phyloP scores from a whole-genome alignment of 495 filamentous ascomycete genomes.

The Acidiella bohemica region DNA sequence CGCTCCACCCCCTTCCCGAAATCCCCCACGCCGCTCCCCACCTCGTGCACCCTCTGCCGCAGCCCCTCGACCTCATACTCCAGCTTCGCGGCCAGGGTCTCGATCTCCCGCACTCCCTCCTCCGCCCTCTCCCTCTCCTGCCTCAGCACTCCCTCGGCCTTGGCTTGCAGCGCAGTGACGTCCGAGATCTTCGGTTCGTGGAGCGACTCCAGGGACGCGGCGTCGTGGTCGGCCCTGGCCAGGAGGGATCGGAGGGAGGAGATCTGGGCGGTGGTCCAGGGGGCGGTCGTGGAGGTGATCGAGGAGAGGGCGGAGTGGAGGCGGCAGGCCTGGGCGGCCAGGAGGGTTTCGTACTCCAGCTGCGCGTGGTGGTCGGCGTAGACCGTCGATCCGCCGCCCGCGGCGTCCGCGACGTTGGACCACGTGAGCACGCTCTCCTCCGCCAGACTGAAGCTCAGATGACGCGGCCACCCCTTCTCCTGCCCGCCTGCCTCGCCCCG shows the following conservation, averaged over 20 bases:
- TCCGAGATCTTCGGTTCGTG: slow-evolving; percentile 54
- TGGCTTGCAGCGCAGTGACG: slow-evolving; percentile 49
- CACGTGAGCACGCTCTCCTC: slow-evolving; percentile 73
- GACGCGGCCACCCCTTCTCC: slow-evolving; percentile 55
- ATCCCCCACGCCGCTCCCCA: slow-evolving; percentile 68
- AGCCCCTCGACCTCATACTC: slow-evolving; percentile 86
- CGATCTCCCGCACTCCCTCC: slow-evolving; percentile 69
- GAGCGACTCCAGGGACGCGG: slow-evolving; percentile 46
- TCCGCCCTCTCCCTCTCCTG: slow-evolving; percentile 53
- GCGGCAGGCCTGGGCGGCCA: slow-evolving; percentile 47
- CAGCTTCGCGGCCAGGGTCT: slow-evolving; percentile 70
- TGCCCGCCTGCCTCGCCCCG: no score
- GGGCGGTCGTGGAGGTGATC: slow-evolving; percentile 36
- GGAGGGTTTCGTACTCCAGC: slow-evolving; percentile 34
- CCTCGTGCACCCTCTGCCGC: slow-evolving; percentile 69
- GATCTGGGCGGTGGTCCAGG: slow-evolving; percentile 29
- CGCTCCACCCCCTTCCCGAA: slow-evolving; percentile 70
- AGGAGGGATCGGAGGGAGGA: slow-evolving; percentile 50
- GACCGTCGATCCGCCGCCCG: slow-evolving; percentile 25
- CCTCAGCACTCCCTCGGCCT: slow-evolving; percentile 50
- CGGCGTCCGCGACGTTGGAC: slow-evolving; percentile 35
- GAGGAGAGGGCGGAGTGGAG: slow-evolving; percentile 46
- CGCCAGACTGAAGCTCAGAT: slow-evolving; percentile 79
- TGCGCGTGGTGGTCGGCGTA: slow-evolving; percentile 7
- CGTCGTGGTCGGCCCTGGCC: slow-evolving; percentile 41